phyloP scores from a whole-genome alignment of 176 grass and related monocot species.

The Tillandsia leiboldiana region DNA sequence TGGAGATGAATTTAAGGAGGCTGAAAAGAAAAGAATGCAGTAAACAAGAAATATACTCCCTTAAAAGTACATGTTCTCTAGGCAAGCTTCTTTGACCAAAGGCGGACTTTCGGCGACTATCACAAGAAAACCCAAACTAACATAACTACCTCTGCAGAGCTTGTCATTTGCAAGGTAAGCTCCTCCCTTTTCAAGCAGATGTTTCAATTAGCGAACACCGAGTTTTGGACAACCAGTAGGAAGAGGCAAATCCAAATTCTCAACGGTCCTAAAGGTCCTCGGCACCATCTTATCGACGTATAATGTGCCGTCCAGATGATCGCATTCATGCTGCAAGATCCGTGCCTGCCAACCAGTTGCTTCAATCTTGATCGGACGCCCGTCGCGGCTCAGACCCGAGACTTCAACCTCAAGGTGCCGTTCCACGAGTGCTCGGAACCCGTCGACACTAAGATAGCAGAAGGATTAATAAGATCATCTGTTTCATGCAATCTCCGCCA shows the following conservation, averaged over 20 bases:
- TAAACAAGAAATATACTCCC: too few relatives aligned
- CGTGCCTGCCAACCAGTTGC: conserved; percentile 88
- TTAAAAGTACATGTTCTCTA: too few relatives aligned
- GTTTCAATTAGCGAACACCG: conserved; percentile 31
- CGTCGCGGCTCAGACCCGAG: conserved; percentile 61
- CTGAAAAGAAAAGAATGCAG: too few relatives aligned
- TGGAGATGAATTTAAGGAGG: too few relatives aligned
- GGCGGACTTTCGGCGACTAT: too few relatives aligned
- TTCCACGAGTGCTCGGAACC: conserved; percentile 69
- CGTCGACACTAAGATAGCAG: conserved; percentile 57
- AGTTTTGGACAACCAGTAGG: conserved; percentile 53
- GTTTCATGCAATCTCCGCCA: not conserved
- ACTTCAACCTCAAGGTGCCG: conserved; percentile 82
- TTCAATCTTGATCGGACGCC: conserved; percentile 52
- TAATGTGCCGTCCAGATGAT: conserved; percentile 83
- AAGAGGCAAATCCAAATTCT: conserved; percentile 75
- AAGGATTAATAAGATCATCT: conserved; percentile 14
- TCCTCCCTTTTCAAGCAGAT: not conserved
- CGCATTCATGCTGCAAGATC: conserved; percentile 87
- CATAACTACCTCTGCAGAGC: not conserved
- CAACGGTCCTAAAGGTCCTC: conserved; percentile 71
- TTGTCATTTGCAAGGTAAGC: not conserved
- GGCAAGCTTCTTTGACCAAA: too few relatives aligned
- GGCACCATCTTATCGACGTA: conserved; percentile 92
- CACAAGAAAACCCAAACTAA: too few relatives aligned